Evolutionary conservation across 352 stramenopile genomes (phyloP).

Genomic region (Phytophthora quininea): DNA sequence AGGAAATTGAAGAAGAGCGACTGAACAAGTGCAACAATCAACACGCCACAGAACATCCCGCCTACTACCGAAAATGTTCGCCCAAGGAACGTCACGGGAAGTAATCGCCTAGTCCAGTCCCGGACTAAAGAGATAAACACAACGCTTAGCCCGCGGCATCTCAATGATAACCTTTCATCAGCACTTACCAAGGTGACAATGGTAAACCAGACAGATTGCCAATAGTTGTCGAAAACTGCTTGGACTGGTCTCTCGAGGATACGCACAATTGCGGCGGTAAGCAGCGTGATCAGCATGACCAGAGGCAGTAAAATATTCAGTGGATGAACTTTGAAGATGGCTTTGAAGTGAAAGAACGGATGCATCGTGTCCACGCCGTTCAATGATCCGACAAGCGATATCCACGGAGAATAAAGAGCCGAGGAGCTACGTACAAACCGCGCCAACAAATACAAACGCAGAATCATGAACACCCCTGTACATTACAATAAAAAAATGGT

Average conservation of each 20-base stretch:
- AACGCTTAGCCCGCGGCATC: background rate
- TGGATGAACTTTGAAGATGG: conserved; percentile 74
- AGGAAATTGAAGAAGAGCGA: conserved; percentile 81
- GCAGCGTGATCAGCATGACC: conserved; percentile 57
- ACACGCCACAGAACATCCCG: conserved; percentile 73
- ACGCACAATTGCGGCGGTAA: conserved; percentile 75
- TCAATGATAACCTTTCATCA: conserved; percentile 1
- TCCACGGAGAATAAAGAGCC: conserved; percentile 76
- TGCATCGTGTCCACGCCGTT: conserved; percentile 81
- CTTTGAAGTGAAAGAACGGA: conserved; percentile 85
- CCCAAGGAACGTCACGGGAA: conserved; percentile 74
- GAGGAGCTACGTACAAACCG: conserved; percentile 76
- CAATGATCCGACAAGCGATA: conserved; percentile 69
- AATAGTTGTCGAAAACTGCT: conserved; percentile 68
- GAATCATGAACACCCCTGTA: conserved; percentile 70
- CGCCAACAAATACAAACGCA: conserved; percentile 67
- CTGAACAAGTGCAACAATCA: conserved; percentile 76
- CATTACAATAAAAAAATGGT: background rate
- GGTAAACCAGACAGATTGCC: conserved; percentile 74
- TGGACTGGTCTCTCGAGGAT: conserved; percentile 74
- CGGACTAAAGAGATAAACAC: conserved; percentile 40
- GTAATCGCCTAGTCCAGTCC: conserved; percentile 76
- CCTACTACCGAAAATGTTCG: conserved; percentile 60
- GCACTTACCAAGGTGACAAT: conserved; percentile 67
- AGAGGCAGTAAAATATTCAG: conserved; percentile 66